These are phyloP conservation scores for Coniella vitis DNA, from an alignment of 2,329 filamentous ascomycete genomes.

Conservation along the genomic window DNA sequence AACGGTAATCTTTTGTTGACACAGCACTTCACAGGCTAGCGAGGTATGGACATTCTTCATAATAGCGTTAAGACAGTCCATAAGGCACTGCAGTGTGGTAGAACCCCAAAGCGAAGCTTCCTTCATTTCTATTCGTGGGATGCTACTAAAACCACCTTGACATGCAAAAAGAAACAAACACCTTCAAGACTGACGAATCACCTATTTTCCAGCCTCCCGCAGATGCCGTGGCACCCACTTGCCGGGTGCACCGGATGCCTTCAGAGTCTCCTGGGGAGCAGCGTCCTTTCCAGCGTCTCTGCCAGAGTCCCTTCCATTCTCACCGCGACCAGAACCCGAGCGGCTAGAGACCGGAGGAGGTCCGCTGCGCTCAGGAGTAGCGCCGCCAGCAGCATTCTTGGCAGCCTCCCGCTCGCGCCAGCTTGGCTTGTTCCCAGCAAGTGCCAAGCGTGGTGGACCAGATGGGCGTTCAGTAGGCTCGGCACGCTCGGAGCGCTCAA, in stretches of 20 bases:
- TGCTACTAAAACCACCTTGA: constrained; percentile 9
- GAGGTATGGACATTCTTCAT: no score
- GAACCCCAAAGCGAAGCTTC: background rate
- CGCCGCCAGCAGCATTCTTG: constrained; percentile 28
- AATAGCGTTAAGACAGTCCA: background rate
- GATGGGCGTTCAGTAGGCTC: constrained; percentile 30
- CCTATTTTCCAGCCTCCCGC: constrained; percentile 16
- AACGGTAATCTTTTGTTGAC: no score
- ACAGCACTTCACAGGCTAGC: no score
- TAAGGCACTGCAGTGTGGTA: background rate
- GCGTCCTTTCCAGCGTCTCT: constrained; percentile 25
- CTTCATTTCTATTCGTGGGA: constrained; percentile 9
- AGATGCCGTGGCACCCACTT: constrained; percentile 51
- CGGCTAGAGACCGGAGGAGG: constrained; percentile 19
- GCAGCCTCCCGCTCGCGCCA: constrained; percentile 57
- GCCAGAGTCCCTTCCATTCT: constrained; percentile 33
- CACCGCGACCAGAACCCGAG: constrained; percentile 33
- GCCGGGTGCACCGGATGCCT: constrained; percentile 45
- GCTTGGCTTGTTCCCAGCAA: constrained; percentile 39
- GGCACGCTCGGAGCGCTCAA: constrained; percentile 3
- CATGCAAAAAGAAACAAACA: background rate
- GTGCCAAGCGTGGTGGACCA: constrained; percentile 47
- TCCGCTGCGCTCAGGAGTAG: constrained; percentile 18
- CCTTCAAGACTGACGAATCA: background rate
- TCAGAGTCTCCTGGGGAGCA: constrained; percentile 40